Base-by-base conservation (phyloP, 108 stramenopile species). In the Pseudonitzschia multiseries region DNA sequence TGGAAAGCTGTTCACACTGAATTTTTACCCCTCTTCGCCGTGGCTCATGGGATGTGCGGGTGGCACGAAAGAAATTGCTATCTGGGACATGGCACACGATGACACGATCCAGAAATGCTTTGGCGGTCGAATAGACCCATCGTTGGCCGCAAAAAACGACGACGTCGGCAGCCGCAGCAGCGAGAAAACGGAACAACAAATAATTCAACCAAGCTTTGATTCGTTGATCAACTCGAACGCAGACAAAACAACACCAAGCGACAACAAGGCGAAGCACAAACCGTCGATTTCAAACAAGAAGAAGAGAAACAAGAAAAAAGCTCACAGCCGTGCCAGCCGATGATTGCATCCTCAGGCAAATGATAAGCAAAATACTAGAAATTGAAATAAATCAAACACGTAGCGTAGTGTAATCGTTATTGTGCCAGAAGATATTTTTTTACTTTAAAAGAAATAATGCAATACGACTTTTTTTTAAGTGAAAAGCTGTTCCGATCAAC, bases 31-130 rank as follows among this genome's bases (percentile, higher is more conserved):
- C 24, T 93, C 96, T 24, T 73, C 89, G 57, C 93, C 93, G 57
- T 95, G 88, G 87, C 73, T 99, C 17, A 61, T 97, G 59, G 96
- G 90, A 14, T 91, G 93, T 63, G 98, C 89, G 24, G 98, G 98
- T 24, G 76, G 84, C 68, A 92, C 93, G 13, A 96, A 97, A 72
- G 83, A 90, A 69, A 75, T 97, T 61, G 93, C 97, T 4, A 72
- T 99, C 21, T 99, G 98, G 98, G 97, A 99, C 65, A 79, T 96
- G 76, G 74, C 78, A 41, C 64, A 78, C 13, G 96, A 96, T 33
- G 87, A 83, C 31, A 48, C 81, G 20, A 78, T 96, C 57, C 87
- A 86, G 70, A 82, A 87, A 68, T 81, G 85, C 29, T 96, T 94
- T 79, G 91, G 73, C 32, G 53, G 65, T 50, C 81, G 94, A 29